Evolutionary conservation across 306 rosid genomes (phyloP).

Genomic region (Trifolium pratense): DNA sequence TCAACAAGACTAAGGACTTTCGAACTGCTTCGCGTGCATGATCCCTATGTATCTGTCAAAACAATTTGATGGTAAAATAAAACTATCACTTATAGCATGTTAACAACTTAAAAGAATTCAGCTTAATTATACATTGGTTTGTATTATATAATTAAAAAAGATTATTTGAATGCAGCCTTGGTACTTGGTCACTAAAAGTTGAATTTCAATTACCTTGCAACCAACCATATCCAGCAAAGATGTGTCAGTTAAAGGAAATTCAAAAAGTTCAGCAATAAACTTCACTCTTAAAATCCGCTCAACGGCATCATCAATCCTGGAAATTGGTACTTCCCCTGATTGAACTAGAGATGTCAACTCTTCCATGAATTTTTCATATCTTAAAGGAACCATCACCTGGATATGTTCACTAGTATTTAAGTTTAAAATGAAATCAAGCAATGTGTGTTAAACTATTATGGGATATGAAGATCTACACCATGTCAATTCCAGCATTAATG

Average conservation of each 20-base stretch:
- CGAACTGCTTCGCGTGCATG: constrained; percentile 78
- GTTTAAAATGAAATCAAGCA: constrained; percentile 7
- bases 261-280: constrained; percentile 73
- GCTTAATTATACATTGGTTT: no score
- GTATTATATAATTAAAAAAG: no score
- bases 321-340: constrained; percentile 61
- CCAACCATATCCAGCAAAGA: constrained; percentile 72
- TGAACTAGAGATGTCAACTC: constrained; percentile 61
- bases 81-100: neutral
- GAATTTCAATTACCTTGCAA: constrained; percentile 65
- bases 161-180: no score
- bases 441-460: neutral
- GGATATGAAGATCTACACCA: constrained; percentile 54
- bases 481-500: constrained; percentile 79
- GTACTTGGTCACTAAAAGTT: neutral
- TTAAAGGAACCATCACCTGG: constrained; percentile 80
- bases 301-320: constrained; percentile 77
- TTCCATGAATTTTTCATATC: constrained; percentile 56
- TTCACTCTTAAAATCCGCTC: constrained; percentile 82
- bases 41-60: constrained; percentile 68
- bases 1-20: constrained; percentile 83
- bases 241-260: constrained; percentile 64
- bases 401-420: constrained; percentile 17
- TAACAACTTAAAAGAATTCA: no score
- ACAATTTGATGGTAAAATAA: constrained; percentile 4